These are phyloP conservation scores for Gardenia jasminoides DNA, from an alignment of 257 asterid genomes.

Conservation along the genomic window DNA sequence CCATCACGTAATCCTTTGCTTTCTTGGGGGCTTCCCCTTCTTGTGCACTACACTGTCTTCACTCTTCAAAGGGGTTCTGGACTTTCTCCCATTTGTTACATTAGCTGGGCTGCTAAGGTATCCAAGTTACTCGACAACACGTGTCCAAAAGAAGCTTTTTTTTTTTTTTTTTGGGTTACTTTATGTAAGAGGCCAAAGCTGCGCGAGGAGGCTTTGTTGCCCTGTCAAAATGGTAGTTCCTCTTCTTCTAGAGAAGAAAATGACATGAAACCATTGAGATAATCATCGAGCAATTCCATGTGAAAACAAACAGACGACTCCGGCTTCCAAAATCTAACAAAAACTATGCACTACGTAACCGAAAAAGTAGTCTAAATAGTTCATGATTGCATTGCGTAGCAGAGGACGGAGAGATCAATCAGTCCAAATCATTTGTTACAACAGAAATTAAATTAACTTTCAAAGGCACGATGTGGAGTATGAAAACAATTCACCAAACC, in stretches of 20 bases:
- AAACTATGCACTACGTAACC: background rate
- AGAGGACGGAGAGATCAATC: background rate
- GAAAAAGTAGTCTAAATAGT: background rate
- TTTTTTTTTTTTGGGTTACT: background rate
- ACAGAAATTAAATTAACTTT: background rate
- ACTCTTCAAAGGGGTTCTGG: background rate
- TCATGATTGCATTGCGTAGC: background rate
- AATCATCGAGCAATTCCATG: background rate
- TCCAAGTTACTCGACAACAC: background rate
- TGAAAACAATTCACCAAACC: background rate
- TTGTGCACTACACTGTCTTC: background rate
- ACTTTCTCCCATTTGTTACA: background rate
- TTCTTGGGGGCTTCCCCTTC: background rate
- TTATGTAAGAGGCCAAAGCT: background rate
- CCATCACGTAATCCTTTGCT: background rate
- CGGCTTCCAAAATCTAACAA: background rate
- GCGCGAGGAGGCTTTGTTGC: background rate
- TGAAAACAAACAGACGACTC: constrained; percentile 3
- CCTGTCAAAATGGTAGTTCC: background rate
- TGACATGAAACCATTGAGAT: background rate
- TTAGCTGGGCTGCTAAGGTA: background rate
- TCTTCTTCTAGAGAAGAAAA: background rate
- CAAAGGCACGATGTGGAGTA: background rate
- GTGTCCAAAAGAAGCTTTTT: background rate
- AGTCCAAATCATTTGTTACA: background rate